These are phyloP conservation scores for Solanum sitiens DNA, from an alignment of 257 asterid species.

Conservation along the genomic window DNA sequence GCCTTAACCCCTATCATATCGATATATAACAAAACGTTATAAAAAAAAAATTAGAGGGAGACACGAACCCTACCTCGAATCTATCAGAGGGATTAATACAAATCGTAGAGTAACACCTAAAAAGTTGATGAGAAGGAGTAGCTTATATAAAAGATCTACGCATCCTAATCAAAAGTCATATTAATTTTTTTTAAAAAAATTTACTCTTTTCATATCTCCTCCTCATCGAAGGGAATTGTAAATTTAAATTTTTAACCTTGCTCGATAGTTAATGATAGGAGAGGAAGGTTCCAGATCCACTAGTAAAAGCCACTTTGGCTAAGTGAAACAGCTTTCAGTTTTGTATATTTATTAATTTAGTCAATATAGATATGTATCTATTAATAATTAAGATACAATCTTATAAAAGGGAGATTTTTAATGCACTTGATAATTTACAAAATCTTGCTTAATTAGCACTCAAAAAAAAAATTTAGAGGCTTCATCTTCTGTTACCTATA, in stretches of 20 bases:
- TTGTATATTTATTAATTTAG: neutral
- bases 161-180: neutral
- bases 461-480: neutral
- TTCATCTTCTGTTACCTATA: constrained; percentile 1
- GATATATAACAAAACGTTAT: neutral
- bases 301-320: neutral
- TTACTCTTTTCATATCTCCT: neutral
- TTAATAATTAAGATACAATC: neutral
- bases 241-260: neutral
- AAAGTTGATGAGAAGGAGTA: neutral
- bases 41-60: no score
- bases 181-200: no score
- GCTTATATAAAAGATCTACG: no score
- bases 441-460: neutral
- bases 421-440: neutral
- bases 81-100: neutral
- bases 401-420: neutral
- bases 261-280: no score
- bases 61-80: neutral
- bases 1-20: neutral
- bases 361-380: neutral
- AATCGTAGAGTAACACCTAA: no score
- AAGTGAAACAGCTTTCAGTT: neutral
- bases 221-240: neutral
- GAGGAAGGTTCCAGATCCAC: neutral